A percentile compares a stretch with the other conserved stretches of the same genome.
phyloP scores from a whole-genome alignment of 352 stramenopile genomes.

The Globisporangium paroecandrum region DNA sequence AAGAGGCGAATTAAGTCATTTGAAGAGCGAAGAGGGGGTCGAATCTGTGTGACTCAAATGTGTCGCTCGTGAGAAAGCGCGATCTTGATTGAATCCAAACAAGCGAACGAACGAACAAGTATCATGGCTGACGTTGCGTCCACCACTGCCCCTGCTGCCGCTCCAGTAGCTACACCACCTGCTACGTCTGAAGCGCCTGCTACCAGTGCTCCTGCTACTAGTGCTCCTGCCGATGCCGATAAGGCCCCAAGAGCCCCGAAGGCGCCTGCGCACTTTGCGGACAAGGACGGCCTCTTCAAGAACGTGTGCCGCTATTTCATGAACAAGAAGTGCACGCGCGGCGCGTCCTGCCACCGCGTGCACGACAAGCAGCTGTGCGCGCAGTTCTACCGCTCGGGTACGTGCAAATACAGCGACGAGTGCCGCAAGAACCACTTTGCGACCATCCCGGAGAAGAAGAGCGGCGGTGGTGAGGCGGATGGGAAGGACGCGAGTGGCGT shows the following conservation, averaged over 20 bases:
- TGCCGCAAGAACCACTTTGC: constrained; percentile 62
- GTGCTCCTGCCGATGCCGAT: no score
- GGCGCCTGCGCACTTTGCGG: constrained; percentile 35
- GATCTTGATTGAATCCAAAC: background rate
- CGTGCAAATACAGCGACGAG: constrained; percentile 52
- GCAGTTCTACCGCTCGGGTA: constrained; percentile 42
- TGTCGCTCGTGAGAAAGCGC: background rate
- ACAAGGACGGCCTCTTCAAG: constrained; percentile 56
- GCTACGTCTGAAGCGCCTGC: background rate
- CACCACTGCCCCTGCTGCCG: background rate
- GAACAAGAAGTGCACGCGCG: constrained; percentile 30
- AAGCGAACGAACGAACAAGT: background rate
- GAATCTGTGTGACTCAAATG: background rate
- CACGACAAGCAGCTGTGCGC: constrained; percentile 54
- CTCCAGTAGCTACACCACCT: background rate
- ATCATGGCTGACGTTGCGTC: constrained; percentile 4
- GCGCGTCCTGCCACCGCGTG: constrained; percentile 36
- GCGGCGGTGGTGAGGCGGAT: background rate
- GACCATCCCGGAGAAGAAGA: constrained; percentile 16
- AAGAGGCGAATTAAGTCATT: background rate
- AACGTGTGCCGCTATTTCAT: constrained; percentile 60
- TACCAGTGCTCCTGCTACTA: background rate
- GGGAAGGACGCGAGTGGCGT: background rate
- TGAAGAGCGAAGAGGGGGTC: background rate
- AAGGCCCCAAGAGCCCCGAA: constrained; percentile 7